phyloP scores from a whole-genome alignment of 495 filamentous ascomycete species.

The Sabuloglossum arenarium region DNA sequence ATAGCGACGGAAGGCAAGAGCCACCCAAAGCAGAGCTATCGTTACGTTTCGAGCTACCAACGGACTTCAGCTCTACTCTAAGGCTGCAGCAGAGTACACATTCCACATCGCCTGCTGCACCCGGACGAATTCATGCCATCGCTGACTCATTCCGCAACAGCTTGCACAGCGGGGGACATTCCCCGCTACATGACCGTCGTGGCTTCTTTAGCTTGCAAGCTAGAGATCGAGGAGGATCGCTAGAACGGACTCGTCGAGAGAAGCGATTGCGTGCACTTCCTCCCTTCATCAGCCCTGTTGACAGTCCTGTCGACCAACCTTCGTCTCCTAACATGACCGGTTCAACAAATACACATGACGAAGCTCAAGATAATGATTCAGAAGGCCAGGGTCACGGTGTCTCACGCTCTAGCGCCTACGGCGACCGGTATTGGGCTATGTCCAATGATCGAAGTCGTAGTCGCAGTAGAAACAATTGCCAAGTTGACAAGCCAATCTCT shows the following conservation, averaged over 20 bases:
- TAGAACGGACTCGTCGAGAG: conserved; percentile 4
- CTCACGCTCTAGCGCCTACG: background rate
- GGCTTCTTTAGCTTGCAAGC: background rate
- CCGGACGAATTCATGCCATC: background rate
- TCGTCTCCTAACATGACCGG: background rate
- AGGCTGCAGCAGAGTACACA: background rate
- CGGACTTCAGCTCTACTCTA: background rate
- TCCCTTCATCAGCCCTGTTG: conserved; percentile 15
- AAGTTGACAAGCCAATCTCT: conserved; percentile 66
- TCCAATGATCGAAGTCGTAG: conserved; percentile 5
- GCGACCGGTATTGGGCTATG: conserved; percentile 6
- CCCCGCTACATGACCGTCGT: background rate
- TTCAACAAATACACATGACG: conserved; percentile 1
- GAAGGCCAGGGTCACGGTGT: background rate
- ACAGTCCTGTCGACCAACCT: conserved; percentile 8
- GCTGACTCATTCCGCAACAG: background rate
- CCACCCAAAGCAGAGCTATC: background rate
- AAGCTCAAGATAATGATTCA: background rate
- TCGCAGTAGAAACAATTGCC: conserved; percentile 14
- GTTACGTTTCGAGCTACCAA: background rate
- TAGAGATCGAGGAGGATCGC: background rate
- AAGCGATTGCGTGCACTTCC: conserved; percentile 5
- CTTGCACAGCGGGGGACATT: background rate
- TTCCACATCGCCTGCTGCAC: background rate
- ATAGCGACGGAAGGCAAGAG: background rate